Percentiles rank a stretch among this genome's conserved stretches.
phyloP scores from a whole-genome alignment of 306 rosid species.

The Glycine latifolia region DNA sequence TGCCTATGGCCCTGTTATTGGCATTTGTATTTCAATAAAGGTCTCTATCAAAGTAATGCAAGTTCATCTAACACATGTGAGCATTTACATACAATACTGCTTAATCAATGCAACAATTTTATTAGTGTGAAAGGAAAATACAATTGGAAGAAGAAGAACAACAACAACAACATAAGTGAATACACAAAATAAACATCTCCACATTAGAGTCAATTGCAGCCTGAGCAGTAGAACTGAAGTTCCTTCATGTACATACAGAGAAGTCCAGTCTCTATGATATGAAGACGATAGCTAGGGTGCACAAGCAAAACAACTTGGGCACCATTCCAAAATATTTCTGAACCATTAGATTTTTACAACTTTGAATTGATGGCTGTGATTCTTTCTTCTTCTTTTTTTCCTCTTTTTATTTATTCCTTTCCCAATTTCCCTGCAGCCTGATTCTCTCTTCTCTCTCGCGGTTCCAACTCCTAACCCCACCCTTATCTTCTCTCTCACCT shows the following conservation, averaged over 20 bases:
- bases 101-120: constrained; percentile 10
- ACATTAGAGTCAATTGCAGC: background rate
- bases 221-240: background rate
- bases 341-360: too few species aligned
- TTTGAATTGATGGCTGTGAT: too few species aligned
- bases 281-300: too few species aligned
- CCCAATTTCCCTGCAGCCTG: too few species aligned
- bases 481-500: too few species aligned
- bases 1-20: constrained; percentile 67
- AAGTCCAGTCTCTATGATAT: background rate
- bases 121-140: background rate
- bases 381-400: too few species aligned
- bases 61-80: constrained; percentile 12
- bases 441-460: too few species aligned
- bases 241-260: background rate
- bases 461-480: too few species aligned
- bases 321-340: too few species aligned
- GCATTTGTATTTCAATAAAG: constrained; percentile 42
- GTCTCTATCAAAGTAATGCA: constrained; percentile 31
- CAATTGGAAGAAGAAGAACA: background rate
- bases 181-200: constrained; percentile 7
- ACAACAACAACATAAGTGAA: background rate
- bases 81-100: constrained; percentile 5
- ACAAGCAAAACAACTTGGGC: too few species aligned
- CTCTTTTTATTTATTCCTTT: too few species aligned